Conservation (phyloP, 176 grass and related monocot species). For the Tillandsia leiboldiana region DNA sequence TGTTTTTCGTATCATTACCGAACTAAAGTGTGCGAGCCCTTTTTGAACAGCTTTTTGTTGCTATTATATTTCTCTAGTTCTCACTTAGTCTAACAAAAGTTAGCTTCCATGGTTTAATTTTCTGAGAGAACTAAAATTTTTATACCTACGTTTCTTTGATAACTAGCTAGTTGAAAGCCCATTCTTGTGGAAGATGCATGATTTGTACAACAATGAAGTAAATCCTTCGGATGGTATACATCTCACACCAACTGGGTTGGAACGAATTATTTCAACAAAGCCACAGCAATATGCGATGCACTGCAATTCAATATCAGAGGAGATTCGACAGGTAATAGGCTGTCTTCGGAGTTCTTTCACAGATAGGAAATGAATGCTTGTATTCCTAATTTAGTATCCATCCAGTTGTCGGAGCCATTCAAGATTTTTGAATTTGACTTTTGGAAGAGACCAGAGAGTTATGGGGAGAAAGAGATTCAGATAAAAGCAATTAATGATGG, state of each 20-base stretch:
- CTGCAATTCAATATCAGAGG: constrained; percentile 58
- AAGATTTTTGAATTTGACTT: constrained; percentile 98
- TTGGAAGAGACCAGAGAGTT: constrained; percentile 72
- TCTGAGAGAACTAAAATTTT: constrained; percentile 10
- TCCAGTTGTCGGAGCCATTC: constrained; percentile 95
- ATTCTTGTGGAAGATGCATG: constrained; percentile 72
- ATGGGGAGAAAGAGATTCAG: constrained; percentile 46
- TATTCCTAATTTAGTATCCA: constrained; percentile 29
- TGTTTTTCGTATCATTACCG: background rate
- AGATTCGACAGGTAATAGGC: constrained; percentile 58
- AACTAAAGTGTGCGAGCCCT: background rate
- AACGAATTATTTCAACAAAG: constrained; percentile 43
- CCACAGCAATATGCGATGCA: constrained; percentile 85
- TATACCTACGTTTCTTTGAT: constrained; percentile 24
- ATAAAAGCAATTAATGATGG: constrained; percentile 52
- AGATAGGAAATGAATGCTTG: constrained; percentile 18
- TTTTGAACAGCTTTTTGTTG: no score
- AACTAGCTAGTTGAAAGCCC: constrained; percentile 74
- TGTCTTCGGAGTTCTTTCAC: constrained; percentile 7
- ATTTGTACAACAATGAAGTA: constrained; percentile 70
- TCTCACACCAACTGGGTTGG: constrained; percentile 44
- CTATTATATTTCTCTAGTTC: background rate
- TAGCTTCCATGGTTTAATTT: background rate
- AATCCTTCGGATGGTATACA: constrained; percentile 54
- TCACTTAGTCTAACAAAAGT: background rate